Evolutionary conservation across 129 eudicot genomes (phyloP).

Genomic region (Arctium minus): DNA sequence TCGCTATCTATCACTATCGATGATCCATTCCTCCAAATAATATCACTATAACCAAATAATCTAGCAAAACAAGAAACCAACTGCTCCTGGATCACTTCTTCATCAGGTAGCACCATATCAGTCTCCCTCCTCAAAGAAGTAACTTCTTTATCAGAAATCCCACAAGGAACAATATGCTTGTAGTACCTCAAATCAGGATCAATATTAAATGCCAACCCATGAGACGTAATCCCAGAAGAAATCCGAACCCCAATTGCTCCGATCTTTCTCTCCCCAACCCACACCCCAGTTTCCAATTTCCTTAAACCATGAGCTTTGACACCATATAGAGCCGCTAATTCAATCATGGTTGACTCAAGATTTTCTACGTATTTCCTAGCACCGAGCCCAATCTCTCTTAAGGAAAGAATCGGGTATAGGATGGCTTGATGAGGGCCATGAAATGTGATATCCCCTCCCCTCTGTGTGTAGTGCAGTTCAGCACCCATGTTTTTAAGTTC

Average conservation of each 20-base stretch:
- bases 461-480: conserved; percentile 67
- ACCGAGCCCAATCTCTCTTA: conserved; percentile 76
- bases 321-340: conserved; percentile 73
- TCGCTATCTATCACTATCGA: background rate
- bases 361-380: conserved; percentile 92
- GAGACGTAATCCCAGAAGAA: conserved; percentile 87
- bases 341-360: conserved; percentile 86
- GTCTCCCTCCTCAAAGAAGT: conserved; percentile 75
- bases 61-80: conserved; percentile 68
- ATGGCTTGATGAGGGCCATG: conserved; percentile 97
- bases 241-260: conserved; percentile 97
- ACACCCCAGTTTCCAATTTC: conserved; percentile 83
- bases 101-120: conserved; percentile 53
- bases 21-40: conserved; percentile 40
- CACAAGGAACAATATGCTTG: conserved; percentile 95
- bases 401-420: conserved; percentile 74
- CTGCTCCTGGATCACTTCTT: conserved; percentile 66
- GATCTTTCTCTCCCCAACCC: conserved; percentile 90
- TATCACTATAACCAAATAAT: conserved; percentile 47
- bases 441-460: conserved; percentile 95
- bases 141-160: conserved; percentile 84
- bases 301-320: conserved; percentile 68
- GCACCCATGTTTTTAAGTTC: conserved; percentile 63
- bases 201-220: conserved; percentile 87
- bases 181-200: conserved; percentile 82